Percentiles rank a stretch among this genome's conserved stretches.
Evolutionary conservation across 306 rosid species (phyloP).

Genomic region (Cyclanthera cordifolia): DNA sequence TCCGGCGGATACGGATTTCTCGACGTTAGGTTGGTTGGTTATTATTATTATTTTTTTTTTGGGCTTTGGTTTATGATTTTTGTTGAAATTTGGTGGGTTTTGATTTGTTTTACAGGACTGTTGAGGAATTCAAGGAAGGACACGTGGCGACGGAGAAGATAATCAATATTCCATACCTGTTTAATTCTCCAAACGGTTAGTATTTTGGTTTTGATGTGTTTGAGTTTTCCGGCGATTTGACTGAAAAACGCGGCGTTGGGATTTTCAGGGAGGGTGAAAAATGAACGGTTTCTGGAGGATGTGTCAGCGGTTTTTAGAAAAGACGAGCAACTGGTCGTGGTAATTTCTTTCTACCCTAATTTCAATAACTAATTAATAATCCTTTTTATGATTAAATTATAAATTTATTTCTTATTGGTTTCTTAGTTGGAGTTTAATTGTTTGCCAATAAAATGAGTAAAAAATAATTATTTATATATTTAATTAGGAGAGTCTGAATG

Average conservation of each 20-base stretch:
- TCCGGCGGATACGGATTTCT: slow-evolving; percentile 58
- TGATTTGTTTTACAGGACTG: slow-evolving; percentile 33
- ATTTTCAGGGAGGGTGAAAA: slow-evolving; percentile 50
- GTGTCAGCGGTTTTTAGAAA: slow-evolving; percentile 43
- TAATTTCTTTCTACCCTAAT: slow-evolving; percentile 13
- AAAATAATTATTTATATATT: too few relatives aligned
- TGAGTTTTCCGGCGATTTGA: not conserved
- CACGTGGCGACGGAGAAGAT: slow-evolving; percentile 46
- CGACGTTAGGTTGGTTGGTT: slow-evolving; percentile 61
- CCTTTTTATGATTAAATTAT: too few relatives aligned
- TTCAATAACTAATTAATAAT: too few relatives aligned
- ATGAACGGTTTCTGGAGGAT: slow-evolving; percentile 42
- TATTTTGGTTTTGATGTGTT: not conserved
- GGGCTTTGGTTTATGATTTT: not conserved
- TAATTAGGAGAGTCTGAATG: too few relatives aligned
- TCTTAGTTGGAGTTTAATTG: too few relatives aligned
- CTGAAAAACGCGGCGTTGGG: not conserved
- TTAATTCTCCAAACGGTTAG: slow-evolving; percentile 52
- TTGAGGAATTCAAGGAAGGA: slow-evolving; percentile 56
- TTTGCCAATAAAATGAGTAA: too few relatives aligned
- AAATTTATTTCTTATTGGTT: too few relatives aligned
- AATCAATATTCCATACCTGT: slow-evolving; percentile 62
- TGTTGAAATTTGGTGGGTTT: not conserved
- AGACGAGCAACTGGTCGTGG: slow-evolving; percentile 68
- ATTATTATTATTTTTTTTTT: not conserved